Base-by-base conservation (phyloP, 768 basidiomycete genomes). In the Pleurotus eryngii region DNA sequence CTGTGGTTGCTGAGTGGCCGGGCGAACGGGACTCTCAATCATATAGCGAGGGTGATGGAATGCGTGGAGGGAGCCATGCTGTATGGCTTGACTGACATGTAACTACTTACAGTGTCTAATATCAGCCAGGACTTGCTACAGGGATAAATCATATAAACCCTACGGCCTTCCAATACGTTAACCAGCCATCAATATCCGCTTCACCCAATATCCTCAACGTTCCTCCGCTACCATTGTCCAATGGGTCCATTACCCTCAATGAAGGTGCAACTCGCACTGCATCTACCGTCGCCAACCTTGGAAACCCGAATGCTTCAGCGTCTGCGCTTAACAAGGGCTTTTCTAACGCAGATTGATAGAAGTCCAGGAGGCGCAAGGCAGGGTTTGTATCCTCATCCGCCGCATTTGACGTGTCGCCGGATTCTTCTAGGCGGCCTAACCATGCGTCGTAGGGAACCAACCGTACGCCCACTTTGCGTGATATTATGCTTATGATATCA, bases 21-120 rank as follows among this genome's bases (percentile, higher is more conserved):
- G 39, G 43, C 22, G 62, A 58, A 17, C 30, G 30, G 30, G 30
- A 11, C 30, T 35, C 11, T 9, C 30, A 35, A 11, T 9, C 30
- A 35, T 35, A 9, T 35, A 11, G 3, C 30, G 59, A 63, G n/a
- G 61, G 57, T 17, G 66, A 68, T 47, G 56, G 58, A 49, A 76
- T 80, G 68, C 64, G 64, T 27, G 81, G 80, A 1, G 79, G 73
- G 1, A 82, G 81, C 57, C 81, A 82, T 70, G 81, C 81, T 5
- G 69, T 81, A 26, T 81, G 80, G 80, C 63, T 81, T 61, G 72
- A 76, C 64, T 80, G 57, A 70, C 11, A 22, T 45, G 20, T n/a
- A 45, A 45, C n/a, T 17, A 45, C 42, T 3, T 11, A 45, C 15
- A 15, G 4, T 11, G 4, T 35, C 30, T 11, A 3, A 11, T 35